Conservation (phyloP, 106 monocot species). For the Dioscorea dumetorum region DNA sequence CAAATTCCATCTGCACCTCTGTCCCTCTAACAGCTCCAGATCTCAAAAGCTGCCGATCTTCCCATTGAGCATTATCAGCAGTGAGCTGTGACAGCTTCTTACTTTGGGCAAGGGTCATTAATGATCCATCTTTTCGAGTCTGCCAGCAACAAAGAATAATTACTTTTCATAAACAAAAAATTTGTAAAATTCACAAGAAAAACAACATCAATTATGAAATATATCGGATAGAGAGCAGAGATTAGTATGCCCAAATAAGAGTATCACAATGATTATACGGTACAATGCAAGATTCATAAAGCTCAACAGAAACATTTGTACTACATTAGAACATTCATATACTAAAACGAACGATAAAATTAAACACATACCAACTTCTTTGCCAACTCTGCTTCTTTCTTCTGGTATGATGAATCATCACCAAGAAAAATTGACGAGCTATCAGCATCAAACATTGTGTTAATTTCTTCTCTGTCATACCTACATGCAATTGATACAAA, state of each 20-base stretch:
- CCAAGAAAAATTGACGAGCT: conserved; percentile 53
- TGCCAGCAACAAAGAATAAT: conserved; percentile 20
- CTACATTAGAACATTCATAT: too few species aligned
- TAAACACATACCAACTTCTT: conserved; percentile 61
- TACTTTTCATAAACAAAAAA: too few species aligned
- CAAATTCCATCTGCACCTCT: conserved; percentile 91
- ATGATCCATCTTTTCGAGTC: conserved; percentile 84
- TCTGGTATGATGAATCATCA: conserved; percentile 69
- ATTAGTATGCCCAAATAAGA: too few species aligned
- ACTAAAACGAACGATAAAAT: background rate
- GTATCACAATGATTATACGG: too few species aligned
- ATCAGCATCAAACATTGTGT: conserved; percentile 80
- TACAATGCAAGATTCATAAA: too few species aligned
- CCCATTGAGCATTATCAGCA: conserved; percentile 99
- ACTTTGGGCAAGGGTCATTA: conserved; percentile 94
- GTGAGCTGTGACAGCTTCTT: conserved; percentile 93
- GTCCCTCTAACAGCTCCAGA: conserved; percentile 98
- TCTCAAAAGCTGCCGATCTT: conserved; percentile 87
- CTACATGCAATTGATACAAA: conserved; percentile 19
- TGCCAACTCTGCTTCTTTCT: conserved; percentile 66
- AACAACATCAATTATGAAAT: too few species aligned
- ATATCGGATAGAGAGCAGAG: too few species aligned
- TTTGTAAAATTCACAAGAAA: too few species aligned
- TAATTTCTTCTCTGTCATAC: conserved; percentile 96
- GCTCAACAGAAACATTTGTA: too few species aligned